Conservation (phyloP, 2,329 filamentous ascomycete species). For the Penicillium sp. region DNA sequence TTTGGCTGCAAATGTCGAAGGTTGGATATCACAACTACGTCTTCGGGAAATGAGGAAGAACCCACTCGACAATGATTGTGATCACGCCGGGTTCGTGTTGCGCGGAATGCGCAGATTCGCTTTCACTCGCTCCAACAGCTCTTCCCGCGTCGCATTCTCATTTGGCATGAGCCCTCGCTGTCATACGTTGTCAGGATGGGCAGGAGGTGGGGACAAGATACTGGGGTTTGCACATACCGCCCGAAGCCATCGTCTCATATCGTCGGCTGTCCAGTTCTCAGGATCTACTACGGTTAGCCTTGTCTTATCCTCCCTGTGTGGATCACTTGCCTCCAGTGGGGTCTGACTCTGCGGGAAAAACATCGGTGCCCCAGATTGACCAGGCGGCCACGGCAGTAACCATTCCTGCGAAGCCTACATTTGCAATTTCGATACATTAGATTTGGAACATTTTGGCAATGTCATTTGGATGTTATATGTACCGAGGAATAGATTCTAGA, state of each 20-base stretch:
- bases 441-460: background rate
- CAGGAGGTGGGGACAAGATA: background rate
- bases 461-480: conserved; percentile 20
- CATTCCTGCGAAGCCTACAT: conserved; percentile 69
- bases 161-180: conserved; percentile 62
- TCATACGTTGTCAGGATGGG: background rate
- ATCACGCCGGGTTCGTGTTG: conserved; percentile 14
- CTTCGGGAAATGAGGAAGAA: background rate
- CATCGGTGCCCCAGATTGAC: conserved; percentile 77
- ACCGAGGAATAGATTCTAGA: conserved; percentile 66
- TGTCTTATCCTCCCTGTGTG: background rate
- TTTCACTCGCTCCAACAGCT: conserved; percentile 63
- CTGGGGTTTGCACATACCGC: conserved; percentile 54
- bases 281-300: conserved; percentile 47
- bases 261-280: conserved; percentile 69
- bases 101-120: conserved; percentile 57
- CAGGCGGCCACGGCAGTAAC: conserved; percentile 76
- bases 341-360: conserved; percentile 71
- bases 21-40: background rate
- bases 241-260: conserved; percentile 74
- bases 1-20: background rate
- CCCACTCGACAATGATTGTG: conserved; percentile 6
- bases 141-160: conserved; percentile 54
- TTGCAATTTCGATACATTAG: conserved; percentile 22
- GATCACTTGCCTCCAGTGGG: conserved; percentile 62